phyloP scores from a whole-genome alignment of 805 yeast genomes.

The Yamadazyma nakazawae region DNA sequence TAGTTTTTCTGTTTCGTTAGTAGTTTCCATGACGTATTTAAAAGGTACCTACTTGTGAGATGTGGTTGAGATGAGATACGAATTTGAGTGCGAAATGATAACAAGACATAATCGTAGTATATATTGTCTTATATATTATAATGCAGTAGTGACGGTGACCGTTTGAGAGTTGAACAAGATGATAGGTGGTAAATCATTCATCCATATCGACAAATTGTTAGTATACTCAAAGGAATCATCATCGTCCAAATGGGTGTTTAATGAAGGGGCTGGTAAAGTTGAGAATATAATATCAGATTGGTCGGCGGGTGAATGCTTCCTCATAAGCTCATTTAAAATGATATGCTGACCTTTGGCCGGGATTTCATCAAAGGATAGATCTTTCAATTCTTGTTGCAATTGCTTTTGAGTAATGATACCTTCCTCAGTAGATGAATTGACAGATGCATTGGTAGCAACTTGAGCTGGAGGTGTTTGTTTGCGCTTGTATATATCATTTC shows the following conservation, averaged over 20 bases:
- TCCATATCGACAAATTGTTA: slow-evolving; percentile 74
- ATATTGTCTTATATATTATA: slow-evolving; percentile 32
- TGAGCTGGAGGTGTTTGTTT: background rate
- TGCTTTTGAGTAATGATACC: slow-evolving; percentile 28
- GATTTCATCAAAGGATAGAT: slow-evolving; percentile 69
- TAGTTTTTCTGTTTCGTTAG: slow-evolving; percentile 31
- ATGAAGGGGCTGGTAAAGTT: slow-evolving; percentile 83
- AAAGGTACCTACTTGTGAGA: slow-evolving; percentile 1
- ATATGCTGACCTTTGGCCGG: slow-evolving; percentile 91
- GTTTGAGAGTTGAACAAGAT: slow-evolving; percentile 85
- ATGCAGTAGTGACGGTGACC: slow-evolving; percentile 92
- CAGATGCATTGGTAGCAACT: background rate
- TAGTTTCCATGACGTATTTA: slow-evolving; percentile 8
- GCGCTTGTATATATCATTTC: background rate
- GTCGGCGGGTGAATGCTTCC: slow-evolving; percentile 47
- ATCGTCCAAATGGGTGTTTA: slow-evolving; percentile 74
- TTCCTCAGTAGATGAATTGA: background rate
- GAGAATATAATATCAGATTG: slow-evolving; percentile 75
- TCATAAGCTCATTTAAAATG: slow-evolving; percentile 84
- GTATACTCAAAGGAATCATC: slow-evolving; percentile 72
- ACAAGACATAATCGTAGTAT: background rate
- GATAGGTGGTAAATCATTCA: slow-evolving; percentile 78
- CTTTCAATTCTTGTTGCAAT: slow-evolving; percentile 35
- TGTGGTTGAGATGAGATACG: slow-evolving; percentile 3
- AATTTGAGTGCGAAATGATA: background rate